phyloP scores from a whole-genome alignment of 495 filamentous ascomycete species.

The Trichoderma asperelloides region DNA sequence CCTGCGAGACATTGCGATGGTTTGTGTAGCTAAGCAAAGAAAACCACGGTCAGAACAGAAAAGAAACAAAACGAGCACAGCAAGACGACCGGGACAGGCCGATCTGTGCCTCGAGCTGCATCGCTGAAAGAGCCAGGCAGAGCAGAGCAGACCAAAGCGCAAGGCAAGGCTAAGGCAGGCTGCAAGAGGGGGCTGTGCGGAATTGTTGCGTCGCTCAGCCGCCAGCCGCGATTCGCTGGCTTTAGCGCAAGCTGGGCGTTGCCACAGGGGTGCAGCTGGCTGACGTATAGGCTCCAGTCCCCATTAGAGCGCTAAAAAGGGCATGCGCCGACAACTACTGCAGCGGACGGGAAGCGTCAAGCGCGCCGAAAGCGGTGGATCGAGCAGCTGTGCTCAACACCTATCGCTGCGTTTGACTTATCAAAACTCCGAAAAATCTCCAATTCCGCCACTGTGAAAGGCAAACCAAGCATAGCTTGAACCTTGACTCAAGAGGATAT shows the following conservation, averaged over 20 bases:
- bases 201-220: background rate
- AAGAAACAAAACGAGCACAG: background rate
- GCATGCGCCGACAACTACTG: background rate
- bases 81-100: constrained; percentile 8
- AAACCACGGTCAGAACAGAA: background rate
- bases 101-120: constrained; percentile 6
- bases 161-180: background rate
- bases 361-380: too few relatives aligned
- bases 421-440: background rate
- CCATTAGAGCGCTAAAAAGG: background rate
- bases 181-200: background rate
- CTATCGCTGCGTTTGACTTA: background rate
- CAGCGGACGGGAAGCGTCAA: too few relatives aligned
- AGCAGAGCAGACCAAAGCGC: background rate
- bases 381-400: too few relatives aligned
- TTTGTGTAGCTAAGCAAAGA: background rate
- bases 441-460: background rate
- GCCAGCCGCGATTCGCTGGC: background rate
- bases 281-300: background rate
- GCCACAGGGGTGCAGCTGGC: background rate
- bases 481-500: too few relatives aligned
- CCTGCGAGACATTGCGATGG: constrained; percentile 61
- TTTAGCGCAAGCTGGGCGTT: too few relatives aligned
- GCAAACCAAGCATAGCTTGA: background rate
- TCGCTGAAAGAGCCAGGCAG: background rate